Percentiles rank a stretch among this genome's conserved stretches.
Conservation (phyloP, 352 stramenopile species). For the Globisporangium barbulae region DNA sequence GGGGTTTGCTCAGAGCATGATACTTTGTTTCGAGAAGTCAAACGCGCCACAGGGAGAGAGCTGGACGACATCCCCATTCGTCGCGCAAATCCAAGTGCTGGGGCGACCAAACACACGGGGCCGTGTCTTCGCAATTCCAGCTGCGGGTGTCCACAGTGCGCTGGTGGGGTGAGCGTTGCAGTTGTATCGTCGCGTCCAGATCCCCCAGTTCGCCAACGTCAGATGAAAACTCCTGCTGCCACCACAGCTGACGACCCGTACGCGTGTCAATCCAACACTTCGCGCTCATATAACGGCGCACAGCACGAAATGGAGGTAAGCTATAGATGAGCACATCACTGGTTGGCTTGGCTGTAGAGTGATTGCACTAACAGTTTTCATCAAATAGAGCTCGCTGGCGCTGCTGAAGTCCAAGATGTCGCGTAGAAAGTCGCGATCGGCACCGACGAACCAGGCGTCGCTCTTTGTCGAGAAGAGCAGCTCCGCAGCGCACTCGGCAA, state of each 20-base stretch:
- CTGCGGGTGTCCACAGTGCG: conserved; percentile 65
- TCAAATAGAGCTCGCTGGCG: conserved; percentile 53
- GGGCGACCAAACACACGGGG: conserved; percentile 22
- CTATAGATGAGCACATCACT: not conserved
- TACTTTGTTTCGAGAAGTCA: conserved; percentile 79
- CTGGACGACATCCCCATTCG: conserved; percentile 64
- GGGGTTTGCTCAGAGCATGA: conserved; percentile 58
- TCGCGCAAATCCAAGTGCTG: conserved; percentile 11
- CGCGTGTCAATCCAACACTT: conserved; percentile 25
- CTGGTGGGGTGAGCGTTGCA: conserved; percentile 20
- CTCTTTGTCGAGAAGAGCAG: conserved; percentile 61
- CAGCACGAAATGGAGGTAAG: conserved; percentile 54
- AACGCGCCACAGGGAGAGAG: conserved; percentile 61
- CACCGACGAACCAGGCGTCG: conserved; percentile 64
- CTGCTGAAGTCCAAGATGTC: conserved; percentile 85
- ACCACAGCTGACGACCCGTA: conserved; percentile 24
- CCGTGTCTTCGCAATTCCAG: conserved; percentile 72
- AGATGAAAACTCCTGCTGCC: conserved; percentile 17
- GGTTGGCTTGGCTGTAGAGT: not conserved
- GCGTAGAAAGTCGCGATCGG: conserved; percentile 60
- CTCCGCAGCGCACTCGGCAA: conserved; percentile 22
- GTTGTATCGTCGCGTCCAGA: conserved; percentile 17
- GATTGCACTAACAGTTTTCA: not conserved
- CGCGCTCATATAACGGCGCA: conserved; percentile 19
- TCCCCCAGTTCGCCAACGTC: conserved; percentile 33